Conservation (phyloP, 805 yeast genomes). For the Yarrowia sp. region DNA sequence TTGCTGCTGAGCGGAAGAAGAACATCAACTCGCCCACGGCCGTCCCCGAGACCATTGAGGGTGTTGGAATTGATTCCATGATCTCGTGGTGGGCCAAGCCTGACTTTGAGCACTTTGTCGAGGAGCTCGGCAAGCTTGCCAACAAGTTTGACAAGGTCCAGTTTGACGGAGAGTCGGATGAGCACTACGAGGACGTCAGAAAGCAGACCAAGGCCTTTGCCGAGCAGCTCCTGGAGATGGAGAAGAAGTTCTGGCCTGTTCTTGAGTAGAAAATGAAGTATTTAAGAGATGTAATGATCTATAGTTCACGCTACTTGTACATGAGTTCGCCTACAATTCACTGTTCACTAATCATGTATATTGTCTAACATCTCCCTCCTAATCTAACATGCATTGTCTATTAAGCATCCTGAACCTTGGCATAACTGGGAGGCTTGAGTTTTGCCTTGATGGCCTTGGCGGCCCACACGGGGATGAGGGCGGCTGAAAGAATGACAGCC, state of each 20-base stretch:
- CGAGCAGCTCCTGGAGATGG: conserved; percentile 18
- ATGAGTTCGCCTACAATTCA: too few relatives aligned
- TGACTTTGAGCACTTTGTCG: conserved; percentile 34
- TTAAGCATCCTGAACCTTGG: conserved; percentile 86
- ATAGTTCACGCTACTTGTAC: too few relatives aligned
- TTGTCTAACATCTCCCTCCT: neutral
- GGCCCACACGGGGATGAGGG: conserved; percentile 89
- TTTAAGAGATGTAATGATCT: too few relatives aligned
- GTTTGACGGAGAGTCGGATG: conserved; percentile 13
- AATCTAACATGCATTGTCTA: conserved; percentile 25
- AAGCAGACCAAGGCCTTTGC: conserved; percentile 14
- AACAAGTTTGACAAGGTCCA: conserved; percentile 31
- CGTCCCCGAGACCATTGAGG: conserved; percentile 19
- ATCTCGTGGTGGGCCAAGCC: conserved; percentile 39
- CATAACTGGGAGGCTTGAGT: conserved; percentile 92
- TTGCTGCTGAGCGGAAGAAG: conserved; percentile 15
- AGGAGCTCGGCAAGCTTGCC: conserved; percentile 6
- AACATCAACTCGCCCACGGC: conserved; percentile 22
- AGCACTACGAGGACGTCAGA: neutral
- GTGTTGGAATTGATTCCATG: conserved; percentile 33
- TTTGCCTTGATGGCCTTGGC: conserved; percentile 75
- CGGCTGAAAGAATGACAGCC: conserved; percentile 65
- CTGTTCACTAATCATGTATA: too few relatives aligned
- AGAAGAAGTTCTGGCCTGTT: conserved; percentile 35
- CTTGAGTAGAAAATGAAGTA: neutral